Conservation (phyloP, 2,329 filamentous ascomycete species). For the Fusarium udum region DNA sequence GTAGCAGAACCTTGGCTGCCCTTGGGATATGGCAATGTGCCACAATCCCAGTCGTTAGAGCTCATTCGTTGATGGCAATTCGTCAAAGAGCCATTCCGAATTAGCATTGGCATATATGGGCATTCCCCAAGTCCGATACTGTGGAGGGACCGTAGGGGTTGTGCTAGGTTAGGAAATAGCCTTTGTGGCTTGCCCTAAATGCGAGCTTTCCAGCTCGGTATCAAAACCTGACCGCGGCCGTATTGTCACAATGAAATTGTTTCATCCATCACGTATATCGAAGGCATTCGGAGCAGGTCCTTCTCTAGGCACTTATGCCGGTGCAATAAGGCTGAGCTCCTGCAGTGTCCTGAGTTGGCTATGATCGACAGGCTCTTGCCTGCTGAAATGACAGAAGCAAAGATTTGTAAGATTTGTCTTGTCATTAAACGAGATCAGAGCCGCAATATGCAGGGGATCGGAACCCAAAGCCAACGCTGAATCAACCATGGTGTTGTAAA, state of each 20-base stretch:
- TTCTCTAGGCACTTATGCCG: background rate
- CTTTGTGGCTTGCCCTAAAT: conserved; percentile 22
- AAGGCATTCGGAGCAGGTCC: conserved; percentile 2
- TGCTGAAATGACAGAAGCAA: conserved; percentile 34
- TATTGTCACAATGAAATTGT: background rate
- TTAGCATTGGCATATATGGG: conserved; percentile 36
- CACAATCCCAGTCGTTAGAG: conserved; percentile 2
- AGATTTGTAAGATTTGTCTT: background rate
- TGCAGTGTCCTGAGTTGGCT: conserved; percentile 8
- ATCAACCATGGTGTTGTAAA: conserved; percentile 21
- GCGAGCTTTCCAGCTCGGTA: background rate
- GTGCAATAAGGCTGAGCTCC: conserved; percentile 34
- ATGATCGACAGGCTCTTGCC: conserved; percentile 32
- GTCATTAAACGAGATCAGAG: conserved; percentile 12
- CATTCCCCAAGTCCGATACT: conserved; percentile 33
- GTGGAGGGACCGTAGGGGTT: background rate
- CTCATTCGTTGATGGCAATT: conserved; percentile 29
- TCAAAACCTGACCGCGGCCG: background rate
- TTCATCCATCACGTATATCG: background rate
- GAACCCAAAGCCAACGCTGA: background rate
- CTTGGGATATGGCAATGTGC: conserved; percentile 1
- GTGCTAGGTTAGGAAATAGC: conserved; percentile 1
- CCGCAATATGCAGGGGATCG: conserved; percentile 29
- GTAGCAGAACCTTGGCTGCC: conserved; percentile 1
- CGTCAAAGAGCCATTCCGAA: conserved; percentile 35